phyloP scores from a whole-genome alignment of 352 stramenopile species.

The Phytophthora palmivora region DNA sequence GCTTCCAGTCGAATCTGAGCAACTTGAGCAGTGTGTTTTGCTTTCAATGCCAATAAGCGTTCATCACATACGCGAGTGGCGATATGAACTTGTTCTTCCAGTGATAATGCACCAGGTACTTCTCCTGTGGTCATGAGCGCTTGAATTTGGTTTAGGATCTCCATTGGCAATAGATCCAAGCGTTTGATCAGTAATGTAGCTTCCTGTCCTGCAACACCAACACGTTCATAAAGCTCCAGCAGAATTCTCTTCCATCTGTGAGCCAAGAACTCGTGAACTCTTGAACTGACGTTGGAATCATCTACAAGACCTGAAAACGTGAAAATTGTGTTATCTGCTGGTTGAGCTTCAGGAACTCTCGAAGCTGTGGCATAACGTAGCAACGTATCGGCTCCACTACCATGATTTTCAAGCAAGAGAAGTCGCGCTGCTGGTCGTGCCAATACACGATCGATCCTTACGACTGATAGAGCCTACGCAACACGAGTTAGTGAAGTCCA shows the following conservation, averaged over 20 bases:
- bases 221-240: constrained; percentile 53
- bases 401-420: constrained; percentile 38
- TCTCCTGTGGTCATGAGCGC: constrained; percentile 63
- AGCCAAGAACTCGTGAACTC: background rate
- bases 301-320: constrained; percentile 42
- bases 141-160: constrained; percentile 53
- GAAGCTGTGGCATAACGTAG: constrained; percentile 36
- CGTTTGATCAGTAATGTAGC: constrained; percentile 69
- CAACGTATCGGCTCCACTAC: constrained; percentile 47
- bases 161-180: constrained; percentile 43
- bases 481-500: background rate
- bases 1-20: constrained; percentile 42
- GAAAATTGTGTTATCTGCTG: constrained; percentile 15
- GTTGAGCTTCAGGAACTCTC: constrained; percentile 4
- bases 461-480: constrained; percentile 40
- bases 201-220: constrained; percentile 61
- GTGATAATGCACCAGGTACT: constrained; percentile 58
- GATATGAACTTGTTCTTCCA: constrained; percentile 75
- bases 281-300: constrained; percentile 9
- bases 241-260: constrained; percentile 55
- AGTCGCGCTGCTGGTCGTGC: constrained; percentile 44
- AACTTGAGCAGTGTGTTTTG: constrained; percentile 36
- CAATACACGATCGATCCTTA: constrained; percentile 53
- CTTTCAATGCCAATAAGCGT: constrained; percentile 59
- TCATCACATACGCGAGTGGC: constrained; percentile 70